Evolutionary conservation across 495 filamentous ascomycete genomes (phyloP), one percentile per base, ranked within the genome.

Genomic region (Neurospora pannonica): DNA sequence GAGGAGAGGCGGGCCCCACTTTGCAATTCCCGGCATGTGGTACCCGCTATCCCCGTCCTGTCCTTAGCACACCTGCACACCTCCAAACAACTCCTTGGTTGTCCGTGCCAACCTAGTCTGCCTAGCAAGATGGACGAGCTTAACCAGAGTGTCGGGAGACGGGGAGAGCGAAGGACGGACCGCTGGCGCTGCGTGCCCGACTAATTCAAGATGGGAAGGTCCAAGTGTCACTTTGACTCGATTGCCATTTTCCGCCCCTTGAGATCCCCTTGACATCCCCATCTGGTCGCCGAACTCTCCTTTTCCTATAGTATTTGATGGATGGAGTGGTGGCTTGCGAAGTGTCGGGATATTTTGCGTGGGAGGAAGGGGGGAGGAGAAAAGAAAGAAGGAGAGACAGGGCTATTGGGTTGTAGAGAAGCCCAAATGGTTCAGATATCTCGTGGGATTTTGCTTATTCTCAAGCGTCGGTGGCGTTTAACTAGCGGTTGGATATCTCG

Each of bases 81-180:
- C 10, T 48, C n/a, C 42, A n/a, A 54, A 24, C n/a, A 48, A 48
- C 19, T 21, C n/a, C 8, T 48, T 46, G 42, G 19, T 46, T 62
- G 15, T 62, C 15, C 39, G 43, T 46, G 71, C 71, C 71, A 72
- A 67, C 60, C 42, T 34, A 19, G 60, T 11, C 71, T 38, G 34
- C 31, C 42, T 38, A 67, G 71, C n/a, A 67, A 72, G 71, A 24
- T 69, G 42, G 34, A 39, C 36, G 43, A 72, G 71, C 71, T 72
- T 72, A 69, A 72, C 71, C 71, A 72, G 28, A 72, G 34, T 72
- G 71, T 70, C 71, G 71, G 71, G 60, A 62, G 36, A 46, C 54
- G 54, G 46, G 21, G 46, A 7, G 19, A n/a, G 48, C 11, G 48
- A 60, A 15, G 46, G 48, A 60, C 11, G 24, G 24, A 60, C 24